A percentile compares a stretch with the other conserved stretches of the same genome.
Evolutionary conservation across 2,329 filamentous ascomycete species (phyloP).

Genomic region (Ascochyta rabiei): DNA sequence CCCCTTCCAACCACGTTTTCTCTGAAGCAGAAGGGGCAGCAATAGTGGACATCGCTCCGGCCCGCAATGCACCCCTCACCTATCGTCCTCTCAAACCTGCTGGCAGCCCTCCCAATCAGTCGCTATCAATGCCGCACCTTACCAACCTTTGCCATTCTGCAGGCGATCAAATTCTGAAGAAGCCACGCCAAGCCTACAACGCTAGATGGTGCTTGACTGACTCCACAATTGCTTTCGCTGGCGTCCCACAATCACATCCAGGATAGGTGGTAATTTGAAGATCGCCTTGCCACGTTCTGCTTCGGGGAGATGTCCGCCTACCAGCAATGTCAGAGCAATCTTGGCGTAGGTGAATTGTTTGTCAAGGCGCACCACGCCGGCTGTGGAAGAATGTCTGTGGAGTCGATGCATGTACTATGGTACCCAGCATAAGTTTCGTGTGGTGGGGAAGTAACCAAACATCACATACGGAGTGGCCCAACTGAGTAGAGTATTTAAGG

Average conservation of each 20-base stretch:
- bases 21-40: constrained; percentile 3
- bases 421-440: no score
- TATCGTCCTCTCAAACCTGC: constrained; percentile 7
- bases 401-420: neutral
- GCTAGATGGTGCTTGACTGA: neutral
- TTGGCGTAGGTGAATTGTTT: constrained; percentile 5
- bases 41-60: constrained; percentile 12
- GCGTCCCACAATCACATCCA: constrained; percentile 2
- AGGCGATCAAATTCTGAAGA: constrained; percentile 11
- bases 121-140: neutral
- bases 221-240: constrained; percentile 9
- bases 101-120: constrained; percentile 3
- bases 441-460: no score
- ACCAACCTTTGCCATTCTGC: constrained; percentile 2
- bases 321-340: constrained; percentile 9
- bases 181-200: constrained; percentile 9
- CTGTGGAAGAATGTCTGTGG: neutral
- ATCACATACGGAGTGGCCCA: no score
- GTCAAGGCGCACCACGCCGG: constrained; percentile 1
- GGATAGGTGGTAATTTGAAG: neutral
- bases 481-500: no score
- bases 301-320: constrained; percentile 1
- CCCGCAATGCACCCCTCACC: constrained; percentile 3
- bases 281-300: constrained; percentile 4
- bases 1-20: neutral